Evolutionary conservation across 768 basidiomycete species (phyloP), one percentile per base, ranked within the genome.

Genomic region (Lentinula boryana): DNA sequence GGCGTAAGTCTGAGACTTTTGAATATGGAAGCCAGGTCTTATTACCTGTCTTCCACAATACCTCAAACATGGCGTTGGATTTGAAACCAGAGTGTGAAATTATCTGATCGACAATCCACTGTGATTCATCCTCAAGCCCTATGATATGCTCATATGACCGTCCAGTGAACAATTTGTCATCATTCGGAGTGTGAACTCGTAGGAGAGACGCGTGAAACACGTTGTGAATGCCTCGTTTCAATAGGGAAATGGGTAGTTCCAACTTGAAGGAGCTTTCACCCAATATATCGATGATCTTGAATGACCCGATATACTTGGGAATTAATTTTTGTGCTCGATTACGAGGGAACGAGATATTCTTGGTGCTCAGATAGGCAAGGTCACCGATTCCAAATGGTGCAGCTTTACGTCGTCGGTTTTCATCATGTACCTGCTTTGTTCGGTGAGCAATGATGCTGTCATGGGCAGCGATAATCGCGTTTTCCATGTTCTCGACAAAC

Each of bases 281-380:
- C 33, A 64, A 21, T 5, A 52, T 62, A 7, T 63, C 41, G 0
- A 66, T 1, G 5, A 77, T 70, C 4, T 58, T 55, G 46, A 63
- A 76, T 0, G 75, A 76, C 0, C 76, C 74, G n/a, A 77, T 66
- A 51, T 62, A 76, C 41, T 72, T 72, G 0, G 72, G 77, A 0
- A 68, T 23, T 0, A 78, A 63, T 51, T 77, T 78, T 3, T 65
- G 52, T 0, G 74, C 74, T 5, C 67, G 46, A 5, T 68, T 69
- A 40, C 72, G 74, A 0, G 71, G 75, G 2, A 76, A 21, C 0
- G 56, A 27, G 1, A 78, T 52, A 58, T 77, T 74, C 41, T 71
- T 62, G 0, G 71, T 75, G 0, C 72, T 72, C 3, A 77, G 40
- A 44, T 75, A 76, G 0, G 69, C 65, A 9, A 74, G 61, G 53